Evolutionary conservation across 495 filamentous ascomycete species (phyloP).

Genomic region (Cercophora newfieldiana): DNA sequence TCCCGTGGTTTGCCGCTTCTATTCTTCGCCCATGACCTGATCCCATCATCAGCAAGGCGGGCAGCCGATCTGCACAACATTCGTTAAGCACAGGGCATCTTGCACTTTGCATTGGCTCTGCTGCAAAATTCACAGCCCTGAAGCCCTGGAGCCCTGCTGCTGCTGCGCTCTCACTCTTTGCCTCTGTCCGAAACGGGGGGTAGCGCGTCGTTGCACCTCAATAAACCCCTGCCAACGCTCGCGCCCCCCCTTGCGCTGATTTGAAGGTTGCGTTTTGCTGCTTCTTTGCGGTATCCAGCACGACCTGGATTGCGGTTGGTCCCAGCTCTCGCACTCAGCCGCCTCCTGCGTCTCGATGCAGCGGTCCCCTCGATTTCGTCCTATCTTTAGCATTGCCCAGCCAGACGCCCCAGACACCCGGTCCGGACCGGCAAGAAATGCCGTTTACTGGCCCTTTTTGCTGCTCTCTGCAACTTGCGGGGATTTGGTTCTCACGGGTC

Average conservation of each 20-base stretch:
- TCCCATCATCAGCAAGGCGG: background rate
- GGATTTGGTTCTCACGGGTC: background rate
- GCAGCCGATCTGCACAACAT: background rate
- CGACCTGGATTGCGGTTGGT: background rate
- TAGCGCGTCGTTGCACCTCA: background rate
- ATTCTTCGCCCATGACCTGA: constrained; percentile 4
- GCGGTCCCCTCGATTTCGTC: constrained; percentile 5
- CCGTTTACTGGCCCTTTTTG: background rate
- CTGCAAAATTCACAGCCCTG: background rate
- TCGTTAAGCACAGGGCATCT: background rate
- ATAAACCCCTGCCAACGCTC: background rate
- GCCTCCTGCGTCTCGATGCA: constrained; percentile 14
- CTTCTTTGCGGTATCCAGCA: background rate
- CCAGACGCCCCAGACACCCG: constrained; percentile 5
- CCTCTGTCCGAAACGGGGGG: constrained; percentile 5
- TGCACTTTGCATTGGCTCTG: background rate
- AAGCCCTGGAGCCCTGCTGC: background rate
- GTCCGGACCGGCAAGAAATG: constrained; percentile 9
- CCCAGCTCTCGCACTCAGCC: constrained; percentile 7
- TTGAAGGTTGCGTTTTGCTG: background rate
- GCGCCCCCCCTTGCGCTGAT: constrained; percentile 1
- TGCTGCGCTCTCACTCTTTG: background rate
- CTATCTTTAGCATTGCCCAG: constrained; percentile 16
- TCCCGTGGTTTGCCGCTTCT: background rate
- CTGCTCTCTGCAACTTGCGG: background rate